Base-by-base conservation (phyloP, 2,329 filamentous ascomycete species). In the Lachnum nothofagi region DNA sequence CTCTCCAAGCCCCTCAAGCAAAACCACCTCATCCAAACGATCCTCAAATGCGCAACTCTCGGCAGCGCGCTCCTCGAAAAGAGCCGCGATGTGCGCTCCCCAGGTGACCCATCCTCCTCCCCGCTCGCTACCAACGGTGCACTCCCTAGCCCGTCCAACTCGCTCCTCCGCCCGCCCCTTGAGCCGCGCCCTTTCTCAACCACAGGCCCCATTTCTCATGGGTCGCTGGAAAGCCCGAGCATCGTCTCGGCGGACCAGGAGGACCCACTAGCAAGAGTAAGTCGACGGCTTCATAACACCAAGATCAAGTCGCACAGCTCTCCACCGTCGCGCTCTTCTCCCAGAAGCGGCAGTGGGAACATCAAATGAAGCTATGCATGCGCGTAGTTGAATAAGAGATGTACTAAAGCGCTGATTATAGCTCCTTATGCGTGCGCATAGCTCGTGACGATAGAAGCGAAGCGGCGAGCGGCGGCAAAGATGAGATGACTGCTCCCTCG, bases 11-110 rank as follows among this genome's bases (percentile, higher is more conserved):
- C 91, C 22, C 75, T 97, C 53, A 94, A 96, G 69, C 91, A 95
- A 65, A 96, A 95, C 67, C 89, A 95, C 67, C 84, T 97, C 63
- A 96, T 97, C 63, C 91, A 97, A 72, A 96, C 91, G 1, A 97
- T 98, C 52, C 79, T 97, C 56, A 95, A 96, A 68, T 97, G 91
- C 66, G 91, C 90, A 10, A 96, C 93, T 4, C 82, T 97, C 27
- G 90, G 91, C 49, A 86, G 88, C 39, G 85, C 85, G 43, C 75
- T 94, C 45, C 77, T 91, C 44, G 88, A 93, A 66, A 86, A 89
- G 69, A 85, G 85, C 61, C 72, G 80, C 43, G 80, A 84, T 76
- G 58, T 76, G 67, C 55, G 75, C 57, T 61, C 63, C 16, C 46
- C 60, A 10, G 60, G 62, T 24, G 65, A 64, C 22, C 62, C 63